phyloP scores from a whole-genome alignment of 2,329 filamentous ascomycete species.

The Didymosphaeria variabile region DNA sequence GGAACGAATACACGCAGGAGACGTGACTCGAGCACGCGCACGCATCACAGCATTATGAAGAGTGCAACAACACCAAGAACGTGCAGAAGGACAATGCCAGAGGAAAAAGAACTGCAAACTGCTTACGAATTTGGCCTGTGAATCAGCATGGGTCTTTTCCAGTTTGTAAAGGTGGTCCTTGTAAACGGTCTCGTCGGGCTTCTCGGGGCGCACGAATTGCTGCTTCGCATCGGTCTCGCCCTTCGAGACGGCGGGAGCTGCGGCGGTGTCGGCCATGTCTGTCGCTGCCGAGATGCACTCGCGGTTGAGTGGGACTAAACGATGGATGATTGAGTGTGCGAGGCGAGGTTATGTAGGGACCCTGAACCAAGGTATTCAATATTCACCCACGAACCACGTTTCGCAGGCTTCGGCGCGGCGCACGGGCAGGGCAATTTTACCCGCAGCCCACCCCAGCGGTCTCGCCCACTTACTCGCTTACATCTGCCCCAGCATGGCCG shows the following conservation, averaged over 20 bases:
- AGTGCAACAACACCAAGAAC: not conserved
- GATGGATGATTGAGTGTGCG: conserved; percentile 5
- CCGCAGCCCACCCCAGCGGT: conserved; percentile 26
- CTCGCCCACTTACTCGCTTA: conserved; percentile 14
- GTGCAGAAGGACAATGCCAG: conserved; percentile 14
- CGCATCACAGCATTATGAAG: not conserved
- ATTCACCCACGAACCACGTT: conserved; percentile 23
- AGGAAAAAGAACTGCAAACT: conserved; percentile 2
- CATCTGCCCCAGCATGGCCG: conserved; percentile 33
- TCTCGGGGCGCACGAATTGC: conserved; percentile 71
- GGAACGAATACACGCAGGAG: not conserved
- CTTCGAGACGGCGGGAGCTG: conserved; percentile 44
- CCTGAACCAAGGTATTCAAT: conserved; percentile 26
- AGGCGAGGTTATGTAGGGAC: conserved; percentile 17
- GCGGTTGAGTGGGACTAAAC: conserved; percentile 17
- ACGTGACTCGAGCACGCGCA: not conserved
- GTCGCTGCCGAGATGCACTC: conserved; percentile 15
- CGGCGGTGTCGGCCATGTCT: conserved; percentile 50
- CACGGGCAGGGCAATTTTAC: conserved; percentile 30
- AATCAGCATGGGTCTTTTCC: conserved; percentile 84
- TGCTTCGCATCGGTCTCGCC: conserved; percentile 46
- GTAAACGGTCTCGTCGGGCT: conserved; percentile 86
- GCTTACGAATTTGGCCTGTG: conserved; percentile 75
- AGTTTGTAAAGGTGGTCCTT: conserved; percentile 80
- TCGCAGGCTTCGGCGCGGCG: conserved; percentile 30